These are phyloP conservation scores for Talaromyces borbonicus DNA, from an alignment of 495 filamentous ascomycete genomes.

Conservation along the genomic window DNA sequence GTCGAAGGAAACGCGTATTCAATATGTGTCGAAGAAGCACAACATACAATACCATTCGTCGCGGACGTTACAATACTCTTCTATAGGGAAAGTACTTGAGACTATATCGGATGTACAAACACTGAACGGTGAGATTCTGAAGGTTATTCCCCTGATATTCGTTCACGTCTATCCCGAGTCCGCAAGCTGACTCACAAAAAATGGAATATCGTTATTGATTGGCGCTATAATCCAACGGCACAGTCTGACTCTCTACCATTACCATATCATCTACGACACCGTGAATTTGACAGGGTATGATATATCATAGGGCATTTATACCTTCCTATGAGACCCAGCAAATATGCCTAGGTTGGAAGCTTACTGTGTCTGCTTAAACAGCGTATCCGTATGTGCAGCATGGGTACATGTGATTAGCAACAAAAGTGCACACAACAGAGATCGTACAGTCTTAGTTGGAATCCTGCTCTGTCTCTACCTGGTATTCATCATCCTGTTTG, in stretches of 20 bases:
- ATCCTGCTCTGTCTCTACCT: not conserved
- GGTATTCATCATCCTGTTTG: conserved; percentile 1
- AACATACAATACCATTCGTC: too few species aligned
- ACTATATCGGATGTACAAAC: conserved; percentile 3
- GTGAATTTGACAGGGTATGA: not conserved
- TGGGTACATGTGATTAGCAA: not conserved
- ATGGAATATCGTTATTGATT: conserved; percentile 3
- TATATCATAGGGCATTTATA: not conserved
- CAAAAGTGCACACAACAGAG: not conserved
- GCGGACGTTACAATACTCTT: not conserved
- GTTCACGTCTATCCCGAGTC: too few species aligned
- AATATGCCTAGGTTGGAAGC: not conserved
- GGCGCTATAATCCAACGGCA: not conserved
- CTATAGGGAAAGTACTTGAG: not conserved
- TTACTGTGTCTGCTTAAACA: not conserved
- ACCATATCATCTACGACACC: not conserved
- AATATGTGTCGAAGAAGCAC: too few species aligned
- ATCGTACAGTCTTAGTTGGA: not conserved
- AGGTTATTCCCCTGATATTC: too few species aligned
- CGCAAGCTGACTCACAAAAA: too few species aligned
- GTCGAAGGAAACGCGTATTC: too few species aligned
- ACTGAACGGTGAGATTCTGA: not conserved
- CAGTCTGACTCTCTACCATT: conserved; percentile 2
- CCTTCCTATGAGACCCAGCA: not conserved
- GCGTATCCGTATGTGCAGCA: conserved; percentile 2